A percentile compares a stretch with the other conserved stretches of the same genome.
These are phyloP conservation scores for Grosmannia clavigera DNA, from an alignment of 2,329 filamentous ascomycete species.

Conservation along the genomic window DNA sequence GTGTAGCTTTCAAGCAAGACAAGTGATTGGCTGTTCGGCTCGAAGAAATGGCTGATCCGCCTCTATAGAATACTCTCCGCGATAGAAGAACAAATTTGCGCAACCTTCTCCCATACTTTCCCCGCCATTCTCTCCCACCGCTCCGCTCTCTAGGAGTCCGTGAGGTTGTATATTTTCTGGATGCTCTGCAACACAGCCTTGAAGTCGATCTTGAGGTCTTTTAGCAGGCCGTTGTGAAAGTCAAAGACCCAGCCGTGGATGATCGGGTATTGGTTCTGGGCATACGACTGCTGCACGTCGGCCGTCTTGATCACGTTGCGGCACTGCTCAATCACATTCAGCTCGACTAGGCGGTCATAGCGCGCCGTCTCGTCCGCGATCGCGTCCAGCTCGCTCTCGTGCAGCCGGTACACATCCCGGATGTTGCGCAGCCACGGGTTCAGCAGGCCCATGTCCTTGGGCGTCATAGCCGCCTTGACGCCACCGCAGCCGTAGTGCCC, in stretches of 20 bases:
- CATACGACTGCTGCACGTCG: slow-evolving; percentile 61
- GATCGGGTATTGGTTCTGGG: slow-evolving; percentile 50
- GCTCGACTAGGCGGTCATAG: slow-evolving; percentile 63
- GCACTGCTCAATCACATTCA: slow-evolving; percentile 71
- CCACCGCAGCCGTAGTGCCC: slow-evolving; percentile 58
- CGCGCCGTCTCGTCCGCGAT: slow-evolving; percentile 46
- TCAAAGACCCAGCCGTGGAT: slow-evolving; percentile 67
- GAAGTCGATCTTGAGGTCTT: slow-evolving; percentile 46
- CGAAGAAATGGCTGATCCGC: too few species aligned
- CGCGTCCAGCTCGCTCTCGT: slow-evolving; percentile 57
- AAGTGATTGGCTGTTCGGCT: too few species aligned
- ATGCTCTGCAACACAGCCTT: slow-evolving; percentile 36
- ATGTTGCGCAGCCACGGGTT: slow-evolving; percentile 68
- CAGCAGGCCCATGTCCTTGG: slow-evolving; percentile 55
- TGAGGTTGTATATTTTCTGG: slow-evolving; percentile 43
- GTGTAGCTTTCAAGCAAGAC: too few species aligned
- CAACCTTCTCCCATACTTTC: background rate
- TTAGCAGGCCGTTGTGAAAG: slow-evolving; percentile 53
- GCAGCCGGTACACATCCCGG: slow-evolving; percentile 59
- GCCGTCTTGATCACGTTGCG: slow-evolving; percentile 70
- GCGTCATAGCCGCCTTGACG: slow-evolving; percentile 43
- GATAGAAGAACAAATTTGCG: too few species aligned
- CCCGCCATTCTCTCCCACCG: background rate
- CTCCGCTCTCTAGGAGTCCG: background rate
- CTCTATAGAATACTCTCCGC: too few species aligned